phyloP scores from a whole-genome alignment of 2,329 filamentous ascomycete species.

The Aurifilum marmelostoma region DNA sequence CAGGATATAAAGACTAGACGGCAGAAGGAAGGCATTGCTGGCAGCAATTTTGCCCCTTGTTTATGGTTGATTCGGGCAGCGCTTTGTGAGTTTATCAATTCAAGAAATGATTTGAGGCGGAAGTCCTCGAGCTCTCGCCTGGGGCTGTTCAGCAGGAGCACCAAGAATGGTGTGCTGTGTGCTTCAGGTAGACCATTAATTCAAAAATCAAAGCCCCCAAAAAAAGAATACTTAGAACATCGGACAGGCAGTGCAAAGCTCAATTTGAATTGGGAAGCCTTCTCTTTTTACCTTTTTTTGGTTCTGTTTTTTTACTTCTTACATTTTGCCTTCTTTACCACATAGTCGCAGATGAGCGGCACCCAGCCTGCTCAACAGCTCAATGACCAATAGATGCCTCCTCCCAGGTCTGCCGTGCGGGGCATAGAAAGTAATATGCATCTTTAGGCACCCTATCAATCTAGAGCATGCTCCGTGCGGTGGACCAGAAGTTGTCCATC shows the following conservation, averaged over 20 bases:
- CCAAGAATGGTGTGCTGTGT: background rate
- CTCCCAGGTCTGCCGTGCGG: slow-evolving; percentile 9
- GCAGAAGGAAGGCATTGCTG: background rate
- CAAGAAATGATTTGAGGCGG: background rate
- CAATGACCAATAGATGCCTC: background rate
- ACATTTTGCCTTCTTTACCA: background rate
- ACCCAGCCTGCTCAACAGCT: background rate
- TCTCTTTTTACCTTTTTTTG: too few relatives aligned
- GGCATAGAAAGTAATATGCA: background rate
- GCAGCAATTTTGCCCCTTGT: background rate
- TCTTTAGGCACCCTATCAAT: background rate
- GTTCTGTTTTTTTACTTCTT: too few relatives aligned
- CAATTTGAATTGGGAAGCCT: background rate
- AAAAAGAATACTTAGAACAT: background rate
- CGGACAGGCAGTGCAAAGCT: background rate
- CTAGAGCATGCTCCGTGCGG: slow-evolving; percentile 67
- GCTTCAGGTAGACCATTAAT: background rate
- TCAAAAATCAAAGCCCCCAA: too few relatives aligned
- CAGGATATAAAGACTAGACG: background rate
- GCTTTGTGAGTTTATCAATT: background rate
- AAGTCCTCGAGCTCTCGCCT: background rate
- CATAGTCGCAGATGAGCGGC: background rate
- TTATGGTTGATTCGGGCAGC: background rate
- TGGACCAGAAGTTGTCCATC: slow-evolving; percentile 93
- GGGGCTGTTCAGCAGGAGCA: background rate